These are phyloP conservation scores for Boechera divaricarpa DNA, from an alignment of 345 rosid species.

Conservation along the genomic window DNA sequence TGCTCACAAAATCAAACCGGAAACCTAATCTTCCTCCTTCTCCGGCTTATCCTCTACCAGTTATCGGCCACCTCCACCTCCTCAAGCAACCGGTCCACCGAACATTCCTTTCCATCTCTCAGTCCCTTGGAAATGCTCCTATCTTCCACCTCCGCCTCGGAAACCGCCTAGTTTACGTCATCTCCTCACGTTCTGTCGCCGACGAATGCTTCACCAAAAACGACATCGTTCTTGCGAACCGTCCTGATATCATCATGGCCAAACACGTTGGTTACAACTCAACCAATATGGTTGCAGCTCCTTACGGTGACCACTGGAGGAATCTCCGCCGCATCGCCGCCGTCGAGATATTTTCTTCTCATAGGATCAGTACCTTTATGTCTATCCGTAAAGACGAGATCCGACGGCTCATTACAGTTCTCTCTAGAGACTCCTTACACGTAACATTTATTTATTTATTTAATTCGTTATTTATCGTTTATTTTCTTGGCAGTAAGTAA, in stretches of 20 bases:
- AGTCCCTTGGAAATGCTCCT: conserved; percentile 46
- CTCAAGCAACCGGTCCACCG: conserved; percentile 36
- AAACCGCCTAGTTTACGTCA: conserved; percentile 48
- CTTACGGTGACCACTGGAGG: conserved; percentile 67
- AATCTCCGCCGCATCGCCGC: conserved; percentile 60
- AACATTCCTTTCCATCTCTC: conserved; percentile 30
- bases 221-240: conserved; percentile 60
- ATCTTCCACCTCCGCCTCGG: conserved; percentile 58
- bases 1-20: conserved; percentile 15
- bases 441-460: neutral
- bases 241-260: conserved; percentile 45
- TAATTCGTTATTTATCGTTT: neutral
- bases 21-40: conserved; percentile 54
- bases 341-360: conserved; percentile 51
- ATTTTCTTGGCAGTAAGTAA: neutral
- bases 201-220: conserved; percentile 65
- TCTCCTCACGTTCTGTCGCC: conserved; percentile 46
- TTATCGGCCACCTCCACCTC: conserved; percentile 43
- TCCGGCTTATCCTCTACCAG: conserved; percentile 45
- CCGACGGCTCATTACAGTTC: conserved; percentile 36
- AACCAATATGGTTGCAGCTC: conserved; percentile 40
- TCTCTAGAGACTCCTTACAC: conserved; percentile 33
- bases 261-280: conserved; percentile 50
- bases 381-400: conserved; percentile 52
- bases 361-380: conserved; percentile 40